Base-by-base conservation (phyloP, 2,329 filamentous ascomycete genomes). In the Aspergillus nomiae region DNA sequence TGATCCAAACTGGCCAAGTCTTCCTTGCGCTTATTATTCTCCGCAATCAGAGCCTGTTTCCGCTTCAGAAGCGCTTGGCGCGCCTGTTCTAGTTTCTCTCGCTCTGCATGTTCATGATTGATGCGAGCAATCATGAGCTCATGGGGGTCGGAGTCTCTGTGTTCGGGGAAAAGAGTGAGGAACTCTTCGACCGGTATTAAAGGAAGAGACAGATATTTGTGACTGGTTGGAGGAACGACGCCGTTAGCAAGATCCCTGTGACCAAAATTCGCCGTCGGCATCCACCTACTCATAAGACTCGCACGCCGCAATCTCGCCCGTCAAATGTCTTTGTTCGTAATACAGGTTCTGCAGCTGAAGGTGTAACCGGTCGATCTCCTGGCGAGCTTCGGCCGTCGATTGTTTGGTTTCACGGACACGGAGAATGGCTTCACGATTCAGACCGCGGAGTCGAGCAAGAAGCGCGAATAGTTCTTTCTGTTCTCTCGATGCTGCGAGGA, bases 341-440 rank as follows among this genome's bases (percentile, higher is more conserved):
- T 95, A 96, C 9, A 99, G 82, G 74, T 99, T 99, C 79, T 98
- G 94, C 60, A 99, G 84, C 74, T 96, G 92, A 43, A 99, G 84
- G 75, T 98, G 94, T 65, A 99, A 84, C 56, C 90, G 88, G 76
- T 99, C 95, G 67, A 98, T 92, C 78, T 97, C 92, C 71, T 94
- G 91, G 56, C 94, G 88, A 56, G 91, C 91, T 77, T 97, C 92
- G 34, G 92, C 90, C 0, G 95, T 98, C 70, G 88, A 84, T 59
- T 90, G 84, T 77, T 98, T 98, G 16, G 94, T 97, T 69, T 92
- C 88, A 68, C 95, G 89, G 34, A 93, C 92, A 34, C 88, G 85
- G 70, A 97, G 86, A 68, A 94, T 88, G 11, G 93, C 92, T 67
- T 90, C 86, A 32, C 95, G 89, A 76, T 97, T 94, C 32, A 95